Percentiles rank a stretch among this genome's conserved stretches.
These are phyloP conservation scores for Murraya paniculata DNA, from an alignment of 345 rosid species.

Conservation along the genomic window DNA sequence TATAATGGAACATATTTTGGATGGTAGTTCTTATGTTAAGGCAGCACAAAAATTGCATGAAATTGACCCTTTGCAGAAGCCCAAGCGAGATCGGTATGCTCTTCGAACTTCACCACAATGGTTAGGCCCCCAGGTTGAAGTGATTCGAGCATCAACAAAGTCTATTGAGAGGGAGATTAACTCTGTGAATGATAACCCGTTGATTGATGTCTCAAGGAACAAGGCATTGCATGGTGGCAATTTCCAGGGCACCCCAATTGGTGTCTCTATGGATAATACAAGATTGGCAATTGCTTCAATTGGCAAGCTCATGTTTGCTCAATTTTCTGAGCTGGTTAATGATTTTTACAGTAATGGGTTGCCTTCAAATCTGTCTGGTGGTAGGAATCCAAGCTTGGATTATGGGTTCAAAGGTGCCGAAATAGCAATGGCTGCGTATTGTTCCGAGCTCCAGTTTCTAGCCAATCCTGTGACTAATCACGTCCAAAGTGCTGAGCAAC, in stretches of 20 bases:
- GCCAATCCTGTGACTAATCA: constrained; percentile 72
- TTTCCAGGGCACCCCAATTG: constrained; percentile 71
- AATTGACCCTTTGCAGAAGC: constrained; percentile 54
- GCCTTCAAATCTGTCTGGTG: constrained; percentile 46
- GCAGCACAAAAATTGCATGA: constrained; percentile 48
- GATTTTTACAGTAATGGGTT: constrained; percentile 50
- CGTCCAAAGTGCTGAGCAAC: constrained; percentile 66
- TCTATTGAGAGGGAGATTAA: constrained; percentile 66
- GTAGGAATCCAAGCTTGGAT: constrained; percentile 42
- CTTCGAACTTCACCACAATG: constrained; percentile 59
- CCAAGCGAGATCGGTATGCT: constrained; percentile 57
- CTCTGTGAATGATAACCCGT: constrained; percentile 54
- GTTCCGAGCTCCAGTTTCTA: constrained; percentile 60
- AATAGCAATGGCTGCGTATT: constrained; percentile 50
- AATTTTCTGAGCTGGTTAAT: constrained; percentile 46
- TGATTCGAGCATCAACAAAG: constrained; percentile 49
- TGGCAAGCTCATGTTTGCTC: constrained; percentile 64
- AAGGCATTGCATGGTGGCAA: constrained; percentile 51
- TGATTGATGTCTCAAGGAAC: constrained; percentile 47
- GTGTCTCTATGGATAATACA: constrained; percentile 71
- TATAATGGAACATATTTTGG: constrained; percentile 58
- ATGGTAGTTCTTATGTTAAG: constrained; percentile 53
- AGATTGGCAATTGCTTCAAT: constrained; percentile 63
- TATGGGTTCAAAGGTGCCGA: constrained; percentile 48
- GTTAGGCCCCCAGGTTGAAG: constrained; percentile 63